phyloP scores from a whole-genome alignment of 768 basidiomycete genomes.

The Boletus rubroflammeus region DNA sequence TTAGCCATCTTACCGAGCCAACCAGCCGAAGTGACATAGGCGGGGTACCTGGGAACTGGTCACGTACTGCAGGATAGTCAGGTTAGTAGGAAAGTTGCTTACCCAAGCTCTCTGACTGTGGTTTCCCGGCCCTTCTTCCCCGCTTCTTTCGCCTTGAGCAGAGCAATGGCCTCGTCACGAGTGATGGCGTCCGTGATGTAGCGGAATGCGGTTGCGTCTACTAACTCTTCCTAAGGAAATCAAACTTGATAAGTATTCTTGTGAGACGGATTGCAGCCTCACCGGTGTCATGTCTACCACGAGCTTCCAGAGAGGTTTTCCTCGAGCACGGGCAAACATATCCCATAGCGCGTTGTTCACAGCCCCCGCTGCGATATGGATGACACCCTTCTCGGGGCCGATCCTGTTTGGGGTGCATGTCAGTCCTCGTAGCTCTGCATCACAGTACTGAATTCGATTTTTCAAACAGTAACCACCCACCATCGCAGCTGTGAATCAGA shows the following conservation, averaged over 20 bases:
- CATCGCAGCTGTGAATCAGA: slow-evolving; percentile 90
- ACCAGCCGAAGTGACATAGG: slow-evolving; percentile 90
- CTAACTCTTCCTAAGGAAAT: slow-evolving; percentile 65
- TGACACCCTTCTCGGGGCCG: slow-evolving; percentile 94
- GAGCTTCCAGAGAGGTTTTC: slow-evolving; percentile 92
- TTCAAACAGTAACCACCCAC: slow-evolving; percentile 34
- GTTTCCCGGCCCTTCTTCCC: slow-evolving; percentile 78
- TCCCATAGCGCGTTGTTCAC: slow-evolving; percentile 96
- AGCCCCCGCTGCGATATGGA: slow-evolving; percentile 83
- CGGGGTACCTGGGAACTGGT: slow-evolving; percentile 63
- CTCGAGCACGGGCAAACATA: slow-evolving; percentile 74
- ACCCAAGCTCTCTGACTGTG: slow-evolving; percentile 69
- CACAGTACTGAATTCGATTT: not conserved
- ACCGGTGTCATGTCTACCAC: slow-evolving; percentile 87
- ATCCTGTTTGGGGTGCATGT: slow-evolving; percentile 48
- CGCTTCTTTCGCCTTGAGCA: slow-evolving; percentile 74
- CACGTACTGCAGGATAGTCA: not conserved
- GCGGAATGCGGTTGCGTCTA: slow-evolving; percentile 72
- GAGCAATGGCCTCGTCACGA: slow-evolving; percentile 78
- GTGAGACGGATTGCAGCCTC: slow-evolving; percentile 3
- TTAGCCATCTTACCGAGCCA: slow-evolving; percentile 62
- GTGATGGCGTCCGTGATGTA: slow-evolving; percentile 96
- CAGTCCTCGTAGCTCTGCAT: not conserved
- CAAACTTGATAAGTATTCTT: not conserved
- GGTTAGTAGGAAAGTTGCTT: slow-evolving; percentile 10